A percentile compares a stretch with the other conserved stretches of the same genome.
Conservation (phyloP, 1,284 basidiomycete species). For the Ustilago xerochloae region DNA sequence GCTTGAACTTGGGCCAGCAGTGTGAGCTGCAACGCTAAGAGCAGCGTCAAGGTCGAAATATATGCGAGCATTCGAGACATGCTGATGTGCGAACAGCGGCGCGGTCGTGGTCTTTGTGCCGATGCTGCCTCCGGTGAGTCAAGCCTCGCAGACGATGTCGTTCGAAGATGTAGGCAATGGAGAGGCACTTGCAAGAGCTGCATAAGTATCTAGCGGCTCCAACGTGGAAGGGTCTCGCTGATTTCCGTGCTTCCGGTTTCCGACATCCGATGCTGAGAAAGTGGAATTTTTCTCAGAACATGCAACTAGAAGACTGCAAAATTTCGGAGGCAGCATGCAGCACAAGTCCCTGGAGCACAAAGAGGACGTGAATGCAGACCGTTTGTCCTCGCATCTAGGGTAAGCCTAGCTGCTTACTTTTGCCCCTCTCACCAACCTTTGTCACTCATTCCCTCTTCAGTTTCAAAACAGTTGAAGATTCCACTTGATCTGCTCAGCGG, state of each 20-base stretch:
- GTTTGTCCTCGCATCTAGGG: too few relatives aligned
- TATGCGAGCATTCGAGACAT: constrained; percentile 3
- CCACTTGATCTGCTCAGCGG: too few relatives aligned
- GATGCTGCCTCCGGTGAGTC: too few relatives aligned
- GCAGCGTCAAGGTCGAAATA: constrained; percentile 1
- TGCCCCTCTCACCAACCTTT: background rate
- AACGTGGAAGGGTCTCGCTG: constrained; percentile 18
- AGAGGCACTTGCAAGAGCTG: background rate
- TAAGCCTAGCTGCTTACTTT: background rate
- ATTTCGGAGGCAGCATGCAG: constrained; percentile 9
- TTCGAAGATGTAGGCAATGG: background rate
- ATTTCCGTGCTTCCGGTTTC: constrained; percentile 10
- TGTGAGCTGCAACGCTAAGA: constrained; percentile 17
- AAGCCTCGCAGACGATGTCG: background rate
- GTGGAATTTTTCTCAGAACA: constrained; percentile 25
- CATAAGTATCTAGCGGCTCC: background rate
- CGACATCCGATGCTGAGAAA: constrained; percentile 5
- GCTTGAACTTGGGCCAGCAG: constrained; percentile 22
- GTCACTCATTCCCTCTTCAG: background rate
- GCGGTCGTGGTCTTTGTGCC: background rate
- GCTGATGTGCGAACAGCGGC: background rate
- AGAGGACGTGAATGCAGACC: background rate
- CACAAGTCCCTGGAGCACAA: background rate
- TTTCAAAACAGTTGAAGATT: background rate
- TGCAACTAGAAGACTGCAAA: constrained; percentile 9